These are phyloP conservation scores for Pyrus pyrifolia DNA, from an alignment of 306 rosid genomes.

Conservation along the genomic window DNA sequence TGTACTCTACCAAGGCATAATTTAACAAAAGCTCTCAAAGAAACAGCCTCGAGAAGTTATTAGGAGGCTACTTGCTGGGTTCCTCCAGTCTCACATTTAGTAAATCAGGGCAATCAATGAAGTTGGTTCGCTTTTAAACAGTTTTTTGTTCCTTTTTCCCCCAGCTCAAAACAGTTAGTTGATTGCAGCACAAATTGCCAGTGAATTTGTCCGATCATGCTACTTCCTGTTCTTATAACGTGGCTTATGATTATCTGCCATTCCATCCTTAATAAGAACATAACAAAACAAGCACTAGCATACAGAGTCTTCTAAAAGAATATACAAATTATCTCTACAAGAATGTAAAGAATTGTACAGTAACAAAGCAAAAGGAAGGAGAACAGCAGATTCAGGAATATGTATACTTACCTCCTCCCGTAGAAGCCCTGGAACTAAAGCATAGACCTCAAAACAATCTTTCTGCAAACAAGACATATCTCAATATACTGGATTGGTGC, in stretches of 20 bases:
- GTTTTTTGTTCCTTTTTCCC: too few species aligned
- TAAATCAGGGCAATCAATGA: background rate
- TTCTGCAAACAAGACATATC: conserved; percentile 48
- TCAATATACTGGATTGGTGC: conserved; percentile 9
- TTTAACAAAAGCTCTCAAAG: background rate
- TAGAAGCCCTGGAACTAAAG: conserved; percentile 96
- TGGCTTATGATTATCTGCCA: background rate
- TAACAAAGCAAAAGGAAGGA: background rate
- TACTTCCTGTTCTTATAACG: background rate
- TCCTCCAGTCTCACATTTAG: background rate
- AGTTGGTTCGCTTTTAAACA: background rate
- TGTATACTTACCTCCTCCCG: conserved; percentile 79
- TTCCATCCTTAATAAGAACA: background rate
- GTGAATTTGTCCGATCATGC: background rate
- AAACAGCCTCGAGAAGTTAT: background rate
- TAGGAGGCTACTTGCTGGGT: background rate
- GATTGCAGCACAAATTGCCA: background rate
- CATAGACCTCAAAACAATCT: conserved; percentile 95
- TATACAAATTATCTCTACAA: background rate
- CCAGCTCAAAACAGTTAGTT: background rate
- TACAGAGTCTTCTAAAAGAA: background rate
- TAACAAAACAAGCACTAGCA: background rate
- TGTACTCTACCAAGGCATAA: background rate
- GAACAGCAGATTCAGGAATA: conserved; percentile 2
- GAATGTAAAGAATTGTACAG: background rate